Conservation (phyloP, 495 filamentous ascomycete genomes). For the Trichoderma virens region DNA sequence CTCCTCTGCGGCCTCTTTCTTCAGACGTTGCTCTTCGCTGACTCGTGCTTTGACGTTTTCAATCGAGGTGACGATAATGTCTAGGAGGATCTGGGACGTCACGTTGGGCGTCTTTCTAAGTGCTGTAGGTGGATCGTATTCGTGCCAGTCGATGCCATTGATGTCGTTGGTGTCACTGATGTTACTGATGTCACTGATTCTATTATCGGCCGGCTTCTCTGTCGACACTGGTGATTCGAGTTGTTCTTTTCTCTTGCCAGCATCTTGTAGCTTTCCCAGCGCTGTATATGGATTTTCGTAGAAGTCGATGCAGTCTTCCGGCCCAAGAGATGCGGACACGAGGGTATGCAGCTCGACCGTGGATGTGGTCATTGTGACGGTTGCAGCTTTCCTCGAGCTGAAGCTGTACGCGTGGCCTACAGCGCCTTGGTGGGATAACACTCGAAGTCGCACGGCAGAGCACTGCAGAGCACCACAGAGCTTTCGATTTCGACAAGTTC, state of each 20-base stretch:
- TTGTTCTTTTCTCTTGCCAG: background rate
- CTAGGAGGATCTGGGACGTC: constrained; percentile 21
- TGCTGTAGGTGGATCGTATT: constrained; percentile 27
- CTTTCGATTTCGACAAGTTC: too few relatives aligned
- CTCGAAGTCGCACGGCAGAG: too few relatives aligned
- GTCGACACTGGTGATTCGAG: too few relatives aligned
- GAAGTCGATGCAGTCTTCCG: constrained; percentile 2
- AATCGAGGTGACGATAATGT: constrained; percentile 26
- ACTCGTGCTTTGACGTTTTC: constrained; percentile 26
- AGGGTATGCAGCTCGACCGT: background rate
- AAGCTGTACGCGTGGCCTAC: background rate
- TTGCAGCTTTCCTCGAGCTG: background rate
- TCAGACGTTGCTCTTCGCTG: constrained; percentile 14
- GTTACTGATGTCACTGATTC: too few relatives aligned
- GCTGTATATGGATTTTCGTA: constrained; percentile 5
- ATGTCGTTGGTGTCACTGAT: background rate
- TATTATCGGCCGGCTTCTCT: too few relatives aligned
- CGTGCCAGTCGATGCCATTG: constrained; percentile 22
- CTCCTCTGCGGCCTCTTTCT: constrained; percentile 14
- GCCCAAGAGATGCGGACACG: background rate
- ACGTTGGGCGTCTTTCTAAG: constrained; percentile 19
- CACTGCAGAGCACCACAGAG: too few relatives aligned
- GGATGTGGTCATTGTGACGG: background rate
- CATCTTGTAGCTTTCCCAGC: background rate
- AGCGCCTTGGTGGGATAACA: too few relatives aligned